phyloP scores from a whole-genome alignment of 805 yeast genomes.

The Peterozyma toletana region DNA sequence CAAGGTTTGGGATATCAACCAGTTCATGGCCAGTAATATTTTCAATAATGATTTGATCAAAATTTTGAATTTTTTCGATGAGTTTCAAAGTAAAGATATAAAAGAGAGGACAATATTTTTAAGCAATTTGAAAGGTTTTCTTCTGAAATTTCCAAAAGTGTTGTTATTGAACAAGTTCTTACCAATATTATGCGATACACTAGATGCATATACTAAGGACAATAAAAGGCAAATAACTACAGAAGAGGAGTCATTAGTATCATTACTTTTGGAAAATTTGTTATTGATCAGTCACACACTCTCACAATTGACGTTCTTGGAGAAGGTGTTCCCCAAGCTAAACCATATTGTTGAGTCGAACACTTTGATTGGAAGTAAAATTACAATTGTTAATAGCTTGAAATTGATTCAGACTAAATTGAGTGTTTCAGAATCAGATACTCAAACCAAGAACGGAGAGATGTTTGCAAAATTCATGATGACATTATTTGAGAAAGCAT shows the following conservation, averaged over 20 bases:
- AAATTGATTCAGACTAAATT: constrained; percentile 18
- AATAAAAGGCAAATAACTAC: constrained; percentile 13
- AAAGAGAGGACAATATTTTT: constrained; percentile 66
- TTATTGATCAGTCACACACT: constrained; percentile 56
- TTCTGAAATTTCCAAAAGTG: constrained; percentile 52
- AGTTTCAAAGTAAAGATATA: constrained; percentile 63
- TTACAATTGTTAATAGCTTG: constrained; percentile 21
- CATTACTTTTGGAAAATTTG: constrained; percentile 44
- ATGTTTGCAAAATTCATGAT: constrained; percentile 21
- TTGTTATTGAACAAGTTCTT: constrained; percentile 63
- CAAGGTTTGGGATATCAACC: constrained; percentile 57
- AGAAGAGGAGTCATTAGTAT: constrained; percentile 32
- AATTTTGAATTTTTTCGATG: constrained; percentile 76
- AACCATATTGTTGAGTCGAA: constrained; percentile 16
- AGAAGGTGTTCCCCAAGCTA: constrained; percentile 47
- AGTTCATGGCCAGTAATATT: constrained; percentile 62
- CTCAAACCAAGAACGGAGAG: constrained; percentile 14
- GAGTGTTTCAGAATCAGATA: constrained; percentile 17
- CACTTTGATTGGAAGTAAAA: constrained; percentile 21
- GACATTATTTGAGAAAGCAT: constrained; percentile 24
- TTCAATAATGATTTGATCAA: constrained; percentile 81
- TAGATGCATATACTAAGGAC: constrained; percentile 29
- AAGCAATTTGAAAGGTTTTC: constrained; percentile 47
- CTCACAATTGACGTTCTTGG: constrained; percentile 74
- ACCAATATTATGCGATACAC: constrained; percentile 53